phyloP scores from a whole-genome alignment of 345 rosid genomes.

The Gossypium arboreum region DNA sequence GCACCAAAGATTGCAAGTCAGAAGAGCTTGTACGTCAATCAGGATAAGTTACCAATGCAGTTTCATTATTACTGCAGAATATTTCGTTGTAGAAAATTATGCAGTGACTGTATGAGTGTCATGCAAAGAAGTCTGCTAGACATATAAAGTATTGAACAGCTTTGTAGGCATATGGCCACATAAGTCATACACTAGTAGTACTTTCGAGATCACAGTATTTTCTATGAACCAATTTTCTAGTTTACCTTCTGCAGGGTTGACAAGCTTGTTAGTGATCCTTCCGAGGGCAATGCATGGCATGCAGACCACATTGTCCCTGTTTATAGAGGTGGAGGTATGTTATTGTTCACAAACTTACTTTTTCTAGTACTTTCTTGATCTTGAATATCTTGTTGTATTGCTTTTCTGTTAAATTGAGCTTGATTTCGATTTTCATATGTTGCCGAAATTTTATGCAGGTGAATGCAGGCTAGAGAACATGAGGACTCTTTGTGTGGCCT shows the following conservation, averaged over 20 bases:
- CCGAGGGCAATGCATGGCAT: conserved; percentile 91
- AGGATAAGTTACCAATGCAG: conserved; percentile 6
- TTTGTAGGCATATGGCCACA: background rate
- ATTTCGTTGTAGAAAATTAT: background rate
- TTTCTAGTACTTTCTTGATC: background rate
- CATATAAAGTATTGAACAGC: background rate
- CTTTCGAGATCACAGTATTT: conserved; percentile 2
- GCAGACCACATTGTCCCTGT: conserved; percentile 94
- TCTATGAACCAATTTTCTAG: conserved; percentile 13
- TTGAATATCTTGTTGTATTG: background rate
- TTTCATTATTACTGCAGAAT: conserved; percentile 6
- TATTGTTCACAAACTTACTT: background rate
- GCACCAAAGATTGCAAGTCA: conserved; percentile 67
- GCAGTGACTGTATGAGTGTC: background rate
- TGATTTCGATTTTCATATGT: background rate
- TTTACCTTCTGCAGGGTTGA: conserved; percentile 50
- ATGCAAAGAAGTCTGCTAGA: background rate
- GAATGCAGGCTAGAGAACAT: conserved; percentile 90
- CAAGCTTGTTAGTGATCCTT: conserved; percentile 70
- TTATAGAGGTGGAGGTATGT: conserved; percentile 83
- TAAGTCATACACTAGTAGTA: background rate
- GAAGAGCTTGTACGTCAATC: conserved; percentile 59
- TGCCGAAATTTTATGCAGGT: conserved; percentile 34
- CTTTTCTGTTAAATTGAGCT: background rate
- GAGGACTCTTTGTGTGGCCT: conserved; percentile 92